phyloP scores from a whole-genome alignment of 2,329 filamentous ascomycete species.

The Ilyonectria robusta region DNA sequence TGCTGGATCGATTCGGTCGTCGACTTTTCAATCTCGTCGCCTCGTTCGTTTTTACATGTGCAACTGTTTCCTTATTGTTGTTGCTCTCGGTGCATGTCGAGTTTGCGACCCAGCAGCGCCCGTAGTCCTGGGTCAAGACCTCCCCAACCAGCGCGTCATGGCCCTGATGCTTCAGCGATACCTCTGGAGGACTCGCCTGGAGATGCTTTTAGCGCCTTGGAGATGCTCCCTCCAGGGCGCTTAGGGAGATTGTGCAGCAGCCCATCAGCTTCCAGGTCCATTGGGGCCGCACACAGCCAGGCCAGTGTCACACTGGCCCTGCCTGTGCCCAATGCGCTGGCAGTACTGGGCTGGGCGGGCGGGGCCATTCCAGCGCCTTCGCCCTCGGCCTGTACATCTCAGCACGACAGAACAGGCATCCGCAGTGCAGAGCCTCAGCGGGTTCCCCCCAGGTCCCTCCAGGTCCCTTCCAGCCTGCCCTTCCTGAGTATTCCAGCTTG shows the following conservation, averaged over 20 bases:
- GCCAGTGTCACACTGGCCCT: constrained; percentile 31
- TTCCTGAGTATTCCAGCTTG: not conserved
- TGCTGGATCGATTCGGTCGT: constrained; percentile 14
- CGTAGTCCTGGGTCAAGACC: constrained; percentile 22
- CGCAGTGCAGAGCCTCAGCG: not conserved
- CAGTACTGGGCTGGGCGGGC: constrained; percentile 37
- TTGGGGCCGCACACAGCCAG: constrained; percentile 18
- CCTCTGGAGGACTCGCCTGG: constrained; percentile 43
- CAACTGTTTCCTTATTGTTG: constrained; percentile 4
- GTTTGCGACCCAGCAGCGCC: constrained; percentile 34
- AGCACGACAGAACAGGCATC: constrained; percentile 39
- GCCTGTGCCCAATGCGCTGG: constrained; percentile 43
- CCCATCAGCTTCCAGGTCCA: constrained; percentile 4
- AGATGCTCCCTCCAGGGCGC: constrained; percentile 42
- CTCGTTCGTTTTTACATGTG: constrained; percentile 8
- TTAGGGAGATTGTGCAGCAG: constrained; percentile 37
- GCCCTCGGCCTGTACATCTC: constrained; percentile 48
- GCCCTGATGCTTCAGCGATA: constrained; percentile 47
- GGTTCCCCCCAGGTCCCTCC: not conserved
- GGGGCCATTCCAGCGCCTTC: constrained; percentile 50
- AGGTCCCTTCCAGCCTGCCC: not conserved
- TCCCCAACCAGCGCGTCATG: constrained; percentile 33
- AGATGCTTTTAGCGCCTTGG: constrained; percentile 39
- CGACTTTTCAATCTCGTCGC: constrained; percentile 21
- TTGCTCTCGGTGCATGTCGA: constrained; percentile 35